Evolutionary conservation across 768 basidiomycete genomes (phyloP).

Genomic region (Tylopilus intermedius): DNA sequence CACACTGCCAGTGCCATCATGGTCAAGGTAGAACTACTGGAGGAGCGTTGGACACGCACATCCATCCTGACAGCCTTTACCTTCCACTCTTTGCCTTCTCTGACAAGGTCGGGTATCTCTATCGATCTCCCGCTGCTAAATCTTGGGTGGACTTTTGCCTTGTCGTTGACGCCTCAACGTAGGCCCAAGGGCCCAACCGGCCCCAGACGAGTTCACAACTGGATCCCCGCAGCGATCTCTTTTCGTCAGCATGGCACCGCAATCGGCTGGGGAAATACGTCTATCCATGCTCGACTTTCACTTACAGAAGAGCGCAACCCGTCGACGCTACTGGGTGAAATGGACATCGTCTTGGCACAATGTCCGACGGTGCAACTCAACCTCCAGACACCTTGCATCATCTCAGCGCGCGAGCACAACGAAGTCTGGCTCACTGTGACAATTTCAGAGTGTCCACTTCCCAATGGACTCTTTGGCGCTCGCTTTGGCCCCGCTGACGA

Average conservation of each 20-base stretch:
- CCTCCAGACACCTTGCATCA: neutral
- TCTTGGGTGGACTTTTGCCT: constrained; percentile 15
- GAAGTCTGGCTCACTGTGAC: constrained; percentile 12
- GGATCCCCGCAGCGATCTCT: constrained; percentile 6
- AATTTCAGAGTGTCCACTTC: constrained; percentile 14
- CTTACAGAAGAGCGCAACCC: neutral
- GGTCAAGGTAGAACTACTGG: neutral
- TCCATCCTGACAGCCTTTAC: constrained; percentile 7
- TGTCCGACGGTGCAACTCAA: neutral
- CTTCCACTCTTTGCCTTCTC: neutral
- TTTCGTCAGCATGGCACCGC: constrained; percentile 1
- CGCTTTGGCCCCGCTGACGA: neutral
- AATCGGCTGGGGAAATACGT: constrained; percentile 13
- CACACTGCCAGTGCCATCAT: neutral
- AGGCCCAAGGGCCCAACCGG: too few species aligned
- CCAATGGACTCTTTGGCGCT: constrained; percentile 13
- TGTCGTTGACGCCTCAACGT: constrained; percentile 7
- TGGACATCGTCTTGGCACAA: constrained; percentile 3
- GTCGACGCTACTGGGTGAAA: neutral
- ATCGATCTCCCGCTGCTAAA: constrained; percentile 11
- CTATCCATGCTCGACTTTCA: constrained; percentile 9
- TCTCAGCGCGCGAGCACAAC: neutral
- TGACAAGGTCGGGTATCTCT: neutral
- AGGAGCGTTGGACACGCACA: constrained; percentile 16
- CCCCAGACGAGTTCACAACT: neutral